Evolutionary conservation across 2,329 filamentous ascomycete genomes (phyloP), one percentile per base, ranked within the genome.

Genomic region (Neocucurbitaria cava): DNA sequence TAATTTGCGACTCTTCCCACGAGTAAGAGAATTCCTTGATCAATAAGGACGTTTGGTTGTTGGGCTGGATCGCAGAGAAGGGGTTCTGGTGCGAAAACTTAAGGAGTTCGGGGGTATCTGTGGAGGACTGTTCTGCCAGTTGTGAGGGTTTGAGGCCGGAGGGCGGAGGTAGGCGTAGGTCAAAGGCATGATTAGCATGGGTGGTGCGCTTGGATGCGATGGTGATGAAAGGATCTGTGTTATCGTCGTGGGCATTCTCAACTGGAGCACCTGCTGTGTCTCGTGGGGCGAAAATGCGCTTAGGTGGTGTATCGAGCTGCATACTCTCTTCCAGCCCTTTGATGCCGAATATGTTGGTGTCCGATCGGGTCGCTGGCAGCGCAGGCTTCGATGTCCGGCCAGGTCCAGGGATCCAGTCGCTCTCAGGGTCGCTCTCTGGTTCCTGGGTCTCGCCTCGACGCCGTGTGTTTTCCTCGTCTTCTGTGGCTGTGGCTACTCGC

Each of bases 401-500:
- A 3, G 69, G 72, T 0, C 69, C 70, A 8, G 73, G 70, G 11
- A 76, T 74, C 70, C 73, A 76, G 46, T 76, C 74, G 28, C 62
- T 71, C 52, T 73, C 72, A 3, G 69, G 64, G 30, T 72, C 71
- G 24, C 69, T 73, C 26, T 71, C 68, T 1, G 49, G 54, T 20
- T 72, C 70, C 5, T 56, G 50, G 2, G 64, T 65, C 7, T 57
- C 57, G 11, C 62, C 65, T 35, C 65, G 49, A 1, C 62, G 51
- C 6, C 60, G 61, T 13, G 58, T 55, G 36, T 73, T 74, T 50
- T 76, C 74, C 44, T 71, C 71, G 26, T 76, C 73, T 23, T 67
- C 65, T 3, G 59, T 53, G 18, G 57, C 65, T 3, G 59, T 53
- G 18, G 57, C 56, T 7, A 54, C 24, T 5, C 56, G 54, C 39